These are phyloP conservation scores for Fusarium oxysporum DNA, from an alignment of 2,329 filamentous ascomycete genomes.

Conservation along the genomic window DNA sequence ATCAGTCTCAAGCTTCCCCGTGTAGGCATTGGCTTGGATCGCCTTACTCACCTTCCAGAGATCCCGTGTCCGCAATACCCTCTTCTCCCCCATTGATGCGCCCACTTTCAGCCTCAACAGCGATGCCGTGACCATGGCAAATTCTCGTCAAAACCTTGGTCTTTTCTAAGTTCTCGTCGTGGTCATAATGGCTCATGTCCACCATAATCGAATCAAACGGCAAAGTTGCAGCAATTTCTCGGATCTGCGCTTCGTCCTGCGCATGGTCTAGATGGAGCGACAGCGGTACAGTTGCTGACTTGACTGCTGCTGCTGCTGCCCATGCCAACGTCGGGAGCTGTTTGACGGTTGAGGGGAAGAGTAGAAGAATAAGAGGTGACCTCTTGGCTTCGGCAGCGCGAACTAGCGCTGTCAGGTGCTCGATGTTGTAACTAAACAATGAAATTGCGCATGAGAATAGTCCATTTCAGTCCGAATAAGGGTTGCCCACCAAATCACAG, in stretches of 20 bases:
- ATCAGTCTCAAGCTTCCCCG: background rate
- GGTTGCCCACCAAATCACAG: constrained; percentile 12
- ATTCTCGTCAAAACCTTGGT: background rate
- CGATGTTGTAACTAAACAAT: constrained; percentile 27
- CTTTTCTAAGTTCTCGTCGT: constrained; percentile 2
- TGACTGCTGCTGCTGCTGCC: constrained; percentile 55
- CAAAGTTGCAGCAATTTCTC: background rate
- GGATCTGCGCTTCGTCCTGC: constrained; percentile 5
- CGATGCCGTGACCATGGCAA: constrained; percentile 8
- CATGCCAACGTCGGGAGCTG: constrained; percentile 13
- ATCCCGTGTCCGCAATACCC: constrained; percentile 71
- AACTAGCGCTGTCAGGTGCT: constrained; percentile 26
- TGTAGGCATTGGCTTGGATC: background rate
- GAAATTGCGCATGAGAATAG: background rate
- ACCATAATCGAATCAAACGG: constrained; percentile 24
- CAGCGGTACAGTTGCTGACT: constrained; percentile 54
- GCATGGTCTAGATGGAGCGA: constrained; percentile 50
- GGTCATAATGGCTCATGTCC: constrained; percentile 12
- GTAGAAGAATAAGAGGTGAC: constrained; percentile 17
- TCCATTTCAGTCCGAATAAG: background rate
- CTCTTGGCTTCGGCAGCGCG: constrained; percentile 23
- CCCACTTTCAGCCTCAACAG: constrained; percentile 33
- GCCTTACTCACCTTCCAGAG: constrained; percentile 54
- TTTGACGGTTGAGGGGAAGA: constrained; percentile 22
- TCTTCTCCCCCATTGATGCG: constrained; percentile 66